Conservation (phyloP, 2,329 filamentous ascomycete species). For the Lasiodiplodia sp. region DNA sequence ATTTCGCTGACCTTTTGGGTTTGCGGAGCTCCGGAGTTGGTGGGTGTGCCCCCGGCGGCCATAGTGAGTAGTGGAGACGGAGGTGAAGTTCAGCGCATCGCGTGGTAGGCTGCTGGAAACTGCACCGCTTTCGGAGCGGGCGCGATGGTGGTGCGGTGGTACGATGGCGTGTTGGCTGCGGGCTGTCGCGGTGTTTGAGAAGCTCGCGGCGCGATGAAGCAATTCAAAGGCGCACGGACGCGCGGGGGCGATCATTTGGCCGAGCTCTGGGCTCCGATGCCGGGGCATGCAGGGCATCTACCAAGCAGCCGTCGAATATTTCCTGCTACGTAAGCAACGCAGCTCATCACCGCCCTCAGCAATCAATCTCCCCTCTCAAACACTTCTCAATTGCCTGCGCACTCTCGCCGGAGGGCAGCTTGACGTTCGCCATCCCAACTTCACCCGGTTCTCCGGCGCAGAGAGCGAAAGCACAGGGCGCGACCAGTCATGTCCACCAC, state of each 20-base stretch:
- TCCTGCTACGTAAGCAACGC: slow-evolving; percentile 22
- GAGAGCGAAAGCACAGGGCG: slow-evolving; percentile 10
- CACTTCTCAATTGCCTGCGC: not conserved
- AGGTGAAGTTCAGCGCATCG: slow-evolving; percentile 17
- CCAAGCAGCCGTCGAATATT: slow-evolving; percentile 12
- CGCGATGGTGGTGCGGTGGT: not conserved
- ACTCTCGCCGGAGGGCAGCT: slow-evolving; percentile 29
- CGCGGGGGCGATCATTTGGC: slow-evolving; percentile 3
- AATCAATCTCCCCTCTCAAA: not conserved
- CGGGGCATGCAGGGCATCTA: slow-evolving; percentile 16
- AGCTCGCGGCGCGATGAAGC: slow-evolving; percentile 11
- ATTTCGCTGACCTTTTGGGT: slow-evolving; percentile 75
- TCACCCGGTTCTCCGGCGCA: slow-evolving; percentile 29
- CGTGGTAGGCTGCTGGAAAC: slow-evolving; percentile 3
- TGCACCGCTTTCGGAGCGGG: not conserved
- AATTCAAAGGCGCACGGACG: slow-evolving; percentile 1
- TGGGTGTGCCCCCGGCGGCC: slow-evolving; percentile 44
- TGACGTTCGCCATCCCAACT: slow-evolving; percentile 14
- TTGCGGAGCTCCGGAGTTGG: slow-evolving; percentile 42
- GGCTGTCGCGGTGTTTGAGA: not conserved
- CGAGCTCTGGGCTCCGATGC: slow-evolving; percentile 5
- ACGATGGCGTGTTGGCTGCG: slow-evolving; percentile 3
- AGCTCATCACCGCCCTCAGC: not conserved
- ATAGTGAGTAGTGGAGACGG: slow-evolving; percentile 34
- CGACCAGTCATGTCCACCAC: slow-evolving; percentile 55